Percentiles rank a stretch among this genome's conserved stretches.
phyloP scores from a whole-genome alignment of 257 asterid genomes.

The Nicotiana otophora region DNA sequence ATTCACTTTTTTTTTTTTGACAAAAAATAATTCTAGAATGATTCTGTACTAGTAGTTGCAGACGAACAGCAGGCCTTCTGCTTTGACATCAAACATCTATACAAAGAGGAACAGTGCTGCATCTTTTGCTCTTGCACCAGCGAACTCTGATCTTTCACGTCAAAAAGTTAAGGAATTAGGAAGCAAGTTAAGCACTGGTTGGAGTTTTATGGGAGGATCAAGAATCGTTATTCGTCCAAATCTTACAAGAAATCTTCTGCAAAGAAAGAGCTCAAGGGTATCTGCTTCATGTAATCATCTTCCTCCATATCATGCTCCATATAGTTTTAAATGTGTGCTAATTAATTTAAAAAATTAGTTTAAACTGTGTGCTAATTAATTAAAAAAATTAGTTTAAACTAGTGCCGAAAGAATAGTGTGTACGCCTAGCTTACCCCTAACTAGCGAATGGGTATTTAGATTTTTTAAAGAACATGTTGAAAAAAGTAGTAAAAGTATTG shows the following conservation, averaged over 20 bases:
- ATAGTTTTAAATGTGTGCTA: neutral
- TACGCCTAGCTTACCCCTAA: too few species aligned
- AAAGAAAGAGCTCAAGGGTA: slow-evolving; percentile 29
- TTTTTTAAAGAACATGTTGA: too few species aligned
- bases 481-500: too few species aligned
- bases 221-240: slow-evolving; percentile 19
- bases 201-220: slow-evolving; percentile 45
- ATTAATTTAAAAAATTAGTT: too few species aligned
- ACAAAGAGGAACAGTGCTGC: neutral
- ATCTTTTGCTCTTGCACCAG: slow-evolving; percentile 16
- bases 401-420: neutral
- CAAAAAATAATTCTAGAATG: neutral
- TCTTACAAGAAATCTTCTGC: slow-evolving; percentile 11
- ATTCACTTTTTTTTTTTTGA: too few species aligned
- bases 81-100: too few species aligned
- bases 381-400: too few species aligned
- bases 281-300: slow-evolving; percentile 59
- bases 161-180: slow-evolving; percentile 23
- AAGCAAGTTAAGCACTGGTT: slow-evolving; percentile 18
- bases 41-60: slow-evolving; percentile 14
- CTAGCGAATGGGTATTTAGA: too few species aligned
- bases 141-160: slow-evolving; percentile 11
- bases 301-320: neutral
- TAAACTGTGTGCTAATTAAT: neutral
- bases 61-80: too few species aligned